These are phyloP conservation scores for Trichoderma sp. DNA, from an alignment of 2,329 filamentous ascomycete species.

Conservation along the genomic window DNA sequence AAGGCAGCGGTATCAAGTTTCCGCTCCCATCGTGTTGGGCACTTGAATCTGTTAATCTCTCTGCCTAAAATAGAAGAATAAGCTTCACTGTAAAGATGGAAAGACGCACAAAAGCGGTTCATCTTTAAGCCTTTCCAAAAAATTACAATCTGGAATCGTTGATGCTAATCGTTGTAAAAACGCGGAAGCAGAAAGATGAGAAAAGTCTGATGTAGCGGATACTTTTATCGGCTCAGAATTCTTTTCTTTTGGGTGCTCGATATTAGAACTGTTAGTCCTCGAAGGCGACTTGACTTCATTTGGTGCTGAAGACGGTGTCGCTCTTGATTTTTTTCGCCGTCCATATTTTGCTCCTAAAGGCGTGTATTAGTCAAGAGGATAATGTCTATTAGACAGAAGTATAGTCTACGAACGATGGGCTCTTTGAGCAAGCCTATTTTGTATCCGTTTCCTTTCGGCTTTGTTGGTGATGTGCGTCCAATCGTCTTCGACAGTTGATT, in stretches of 20 bases:
- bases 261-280: not conserved
- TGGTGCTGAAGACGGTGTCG: not conserved
- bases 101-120: not conserved
- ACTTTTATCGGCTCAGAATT: not conserved
- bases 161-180: not conserved
- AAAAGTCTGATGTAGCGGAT: not conserved
- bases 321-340: not conserved
- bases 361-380: not conserved
- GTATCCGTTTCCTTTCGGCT: conserved; percentile 5
- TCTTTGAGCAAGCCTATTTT: conserved; percentile 13
- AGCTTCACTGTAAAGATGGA: not conserved
- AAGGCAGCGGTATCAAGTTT: not conserved
- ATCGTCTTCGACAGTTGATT: not conserved
- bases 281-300: not conserved
- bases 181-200: not conserved
- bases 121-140: not conserved
- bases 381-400: too few relatives aligned
- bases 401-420: not conserved
- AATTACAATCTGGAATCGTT: not conserved
- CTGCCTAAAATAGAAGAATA: not conserved
- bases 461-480: conserved; percentile 1
- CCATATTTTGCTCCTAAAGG: not conserved
- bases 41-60: not conserved
- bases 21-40: not conserved
- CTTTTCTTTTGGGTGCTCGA: not conserved